Evolutionary conservation across 192 early-diverging fungal genomes (phyloP).

Genomic region (Rhizophlyctis rosea): DNA sequence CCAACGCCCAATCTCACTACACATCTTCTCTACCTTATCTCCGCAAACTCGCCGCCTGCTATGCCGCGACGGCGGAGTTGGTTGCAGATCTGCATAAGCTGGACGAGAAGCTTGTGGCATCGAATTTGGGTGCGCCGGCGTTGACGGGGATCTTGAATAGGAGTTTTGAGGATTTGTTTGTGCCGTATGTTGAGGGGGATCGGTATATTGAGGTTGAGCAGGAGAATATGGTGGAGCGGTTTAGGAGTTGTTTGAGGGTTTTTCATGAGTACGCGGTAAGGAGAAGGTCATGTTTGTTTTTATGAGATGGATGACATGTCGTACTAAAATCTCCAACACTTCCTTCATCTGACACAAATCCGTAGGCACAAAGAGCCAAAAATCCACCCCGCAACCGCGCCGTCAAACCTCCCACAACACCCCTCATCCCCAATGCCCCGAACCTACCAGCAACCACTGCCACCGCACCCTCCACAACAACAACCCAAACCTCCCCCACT

Average conservation of each 20-base stretch:
- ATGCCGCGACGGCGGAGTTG: constrained; percentile 68
- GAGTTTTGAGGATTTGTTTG: constrained; percentile 92
- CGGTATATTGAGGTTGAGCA: constrained; percentile 82
- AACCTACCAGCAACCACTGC: no score
- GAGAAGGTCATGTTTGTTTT: no score
- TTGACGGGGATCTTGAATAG: constrained; percentile 76
- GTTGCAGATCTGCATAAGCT: constrained; percentile 77
- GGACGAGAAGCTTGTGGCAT: constrained; percentile 58
- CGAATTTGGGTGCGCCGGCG: constrained; percentile 44
- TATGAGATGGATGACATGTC: not conserved
- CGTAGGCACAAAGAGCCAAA: constrained; percentile 12
- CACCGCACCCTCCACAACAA: no score
- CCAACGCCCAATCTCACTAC: not conserved
- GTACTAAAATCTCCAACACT: not conserved
- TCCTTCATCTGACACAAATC: no score
- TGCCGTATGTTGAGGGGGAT: constrained; percentile 86
- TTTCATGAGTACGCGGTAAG: constrained; percentile 36
- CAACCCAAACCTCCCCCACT: constrained; percentile 22
- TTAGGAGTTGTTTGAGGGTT: constrained; percentile 32
- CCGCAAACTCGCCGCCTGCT: constrained; percentile 61
- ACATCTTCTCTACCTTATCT: constrained; percentile 77
- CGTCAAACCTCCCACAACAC: constrained; percentile 3
- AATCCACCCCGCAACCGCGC: constrained; percentile 17
- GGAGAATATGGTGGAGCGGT: constrained; percentile 64
- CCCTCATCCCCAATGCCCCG: no score